Evolutionary conservation across 1,284 basidiomycete genomes (phyloP), one percentile per base, ranked within the genome.

Genomic region (Tylopilus sp.): DNA sequence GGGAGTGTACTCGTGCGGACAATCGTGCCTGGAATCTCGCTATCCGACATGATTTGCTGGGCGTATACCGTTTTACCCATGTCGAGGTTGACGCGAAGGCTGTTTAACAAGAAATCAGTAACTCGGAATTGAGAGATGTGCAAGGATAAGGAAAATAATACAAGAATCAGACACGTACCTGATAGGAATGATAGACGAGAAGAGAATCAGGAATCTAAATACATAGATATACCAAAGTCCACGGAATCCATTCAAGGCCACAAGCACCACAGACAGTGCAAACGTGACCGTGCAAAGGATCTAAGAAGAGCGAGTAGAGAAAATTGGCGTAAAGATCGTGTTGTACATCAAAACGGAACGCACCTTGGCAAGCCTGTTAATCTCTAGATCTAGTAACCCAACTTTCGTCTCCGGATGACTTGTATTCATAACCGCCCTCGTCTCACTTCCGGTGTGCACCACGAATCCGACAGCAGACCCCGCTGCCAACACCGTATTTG

Each of bases 31-130:
- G 93, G 92, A 60, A 99, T 99, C 72, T 98, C 94, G 39, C 66
- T 67, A 72, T 99, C 97, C 55, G 83, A 86, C 86, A 95, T 94
- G 56, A 99, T 99, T 63, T 96, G 92, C 43, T 90, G 86, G 0
- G 94, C 93, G 65, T 99, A 99, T 39, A 98, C 92, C 0, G 95
- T 98, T 76, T 99, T 99, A 56, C 96, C 97, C 95, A 99, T 98
- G 71, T 99, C 97, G 46, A 99, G 80, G 65, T 99, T 99, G 56
- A 99, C 96, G 25, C 97, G 90, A 48, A 99, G 77, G 79, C 94
- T 98, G n/a, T 54, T 48, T 13, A 13, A 4, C 2, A 7, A 53
- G 26, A 50, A 44, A 44, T 56, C 25, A 60, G 50, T 6, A 8
- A 24, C 5, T 5, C 8, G 31, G 4, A 28, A 35, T n/a, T 6